Conservation (phyloP, 257 asterid species). For the Misopates orontium region DNA sequence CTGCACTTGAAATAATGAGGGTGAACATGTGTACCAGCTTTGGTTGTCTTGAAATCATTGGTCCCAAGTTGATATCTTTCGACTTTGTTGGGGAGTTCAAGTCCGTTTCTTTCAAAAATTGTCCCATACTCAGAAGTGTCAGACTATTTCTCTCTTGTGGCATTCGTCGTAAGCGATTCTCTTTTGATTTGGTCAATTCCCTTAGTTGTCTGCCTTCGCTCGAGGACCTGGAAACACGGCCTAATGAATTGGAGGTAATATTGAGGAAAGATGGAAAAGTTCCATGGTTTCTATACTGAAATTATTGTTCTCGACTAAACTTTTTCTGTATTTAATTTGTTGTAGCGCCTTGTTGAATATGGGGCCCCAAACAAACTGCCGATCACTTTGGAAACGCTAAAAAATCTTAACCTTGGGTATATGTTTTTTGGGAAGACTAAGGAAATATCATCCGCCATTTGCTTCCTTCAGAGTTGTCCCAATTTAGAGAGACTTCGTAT, state of each 20-base stretch:
- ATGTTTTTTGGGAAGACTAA: conserved; percentile 51
- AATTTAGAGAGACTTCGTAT: conserved; percentile 48
- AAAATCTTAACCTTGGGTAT: conserved; percentile 44
- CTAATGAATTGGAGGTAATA: conserved; percentile 52
- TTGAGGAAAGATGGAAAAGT: too few relatives aligned
- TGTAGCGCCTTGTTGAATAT: conserved; percentile 53
- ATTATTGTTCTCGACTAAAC: too few relatives aligned
- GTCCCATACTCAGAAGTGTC: background rate
- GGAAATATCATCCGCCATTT: conserved; percentile 50
- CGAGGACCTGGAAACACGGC: conserved; percentile 44
- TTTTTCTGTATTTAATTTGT: too few relatives aligned
- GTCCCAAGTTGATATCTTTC: conserved; percentile 13
- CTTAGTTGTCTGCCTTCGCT: conserved; percentile 1
- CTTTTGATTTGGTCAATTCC: conserved; percentile 6
- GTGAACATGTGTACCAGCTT: conserved; percentile 11
- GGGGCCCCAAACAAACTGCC: conserved; percentile 50
- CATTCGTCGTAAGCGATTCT: background rate
- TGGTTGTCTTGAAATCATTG: conserved; percentile 11
- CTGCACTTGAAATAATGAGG: conserved; percentile 18
- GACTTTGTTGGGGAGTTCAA: conserved; percentile 2
- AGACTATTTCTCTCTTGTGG: background rate
- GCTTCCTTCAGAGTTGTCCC: conserved; percentile 60
- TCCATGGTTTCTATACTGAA: background rate
- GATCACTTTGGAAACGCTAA: conserved; percentile 38
- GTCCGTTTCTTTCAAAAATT: conserved; percentile 15